Conservation (phyloP, 768 basidiomycete species). For the Mycena kentingensis region DNA sequence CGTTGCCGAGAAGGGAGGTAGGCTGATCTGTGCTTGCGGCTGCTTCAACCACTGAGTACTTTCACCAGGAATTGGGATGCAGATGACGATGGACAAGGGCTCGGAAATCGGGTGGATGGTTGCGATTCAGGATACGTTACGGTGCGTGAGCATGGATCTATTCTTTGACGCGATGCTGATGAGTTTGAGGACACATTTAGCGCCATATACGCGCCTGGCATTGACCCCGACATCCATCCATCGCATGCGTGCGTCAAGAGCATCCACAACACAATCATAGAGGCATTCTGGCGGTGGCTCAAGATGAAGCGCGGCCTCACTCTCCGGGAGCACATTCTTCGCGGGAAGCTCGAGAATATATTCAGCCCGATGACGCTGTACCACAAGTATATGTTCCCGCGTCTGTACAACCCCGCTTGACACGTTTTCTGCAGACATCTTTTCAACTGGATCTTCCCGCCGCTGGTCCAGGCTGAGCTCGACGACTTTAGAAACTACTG, state of each 20-base stretch:
- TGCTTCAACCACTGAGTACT: not conserved
- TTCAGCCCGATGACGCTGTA: slow-evolving; percentile 2
- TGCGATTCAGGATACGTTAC: not conserved
- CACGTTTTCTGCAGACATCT: slow-evolving; percentile 23
- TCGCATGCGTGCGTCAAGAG: slow-evolving; percentile 13
- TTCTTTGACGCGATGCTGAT: not conserved
- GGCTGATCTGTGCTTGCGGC: not conserved
- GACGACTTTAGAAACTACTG: slow-evolving; percentile 31
- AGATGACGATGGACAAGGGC: not conserved
- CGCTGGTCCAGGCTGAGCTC: slow-evolving; percentile 30
- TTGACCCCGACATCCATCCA: slow-evolving; percentile 2
- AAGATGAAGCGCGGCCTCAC: slow-evolving; percentile 15
- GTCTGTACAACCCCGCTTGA: not conserved
- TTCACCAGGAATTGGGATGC: not conserved
- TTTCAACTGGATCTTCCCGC: slow-evolving; percentile 37
- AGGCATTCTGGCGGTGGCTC: slow-evolving; percentile 23
- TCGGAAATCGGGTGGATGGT: slow-evolving; percentile 2
- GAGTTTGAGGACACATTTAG: not conserved
- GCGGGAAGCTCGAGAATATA: slow-evolving; percentile 8
- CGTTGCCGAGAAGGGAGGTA: slow-evolving; percentile 13
- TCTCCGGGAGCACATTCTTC: slow-evolving; percentile 6
- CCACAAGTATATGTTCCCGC: slow-evolving; percentile 9
- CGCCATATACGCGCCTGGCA: not conserved
- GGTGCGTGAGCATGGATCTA: too few relatives aligned
- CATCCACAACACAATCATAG: slow-evolving; percentile 21